Evolutionary conservation across 2,329 filamentous ascomycete species (phyloP), one percentile per base, ranked within the genome.

Genomic region (Stagonosporopsis cucurbitacearum): DNA sequence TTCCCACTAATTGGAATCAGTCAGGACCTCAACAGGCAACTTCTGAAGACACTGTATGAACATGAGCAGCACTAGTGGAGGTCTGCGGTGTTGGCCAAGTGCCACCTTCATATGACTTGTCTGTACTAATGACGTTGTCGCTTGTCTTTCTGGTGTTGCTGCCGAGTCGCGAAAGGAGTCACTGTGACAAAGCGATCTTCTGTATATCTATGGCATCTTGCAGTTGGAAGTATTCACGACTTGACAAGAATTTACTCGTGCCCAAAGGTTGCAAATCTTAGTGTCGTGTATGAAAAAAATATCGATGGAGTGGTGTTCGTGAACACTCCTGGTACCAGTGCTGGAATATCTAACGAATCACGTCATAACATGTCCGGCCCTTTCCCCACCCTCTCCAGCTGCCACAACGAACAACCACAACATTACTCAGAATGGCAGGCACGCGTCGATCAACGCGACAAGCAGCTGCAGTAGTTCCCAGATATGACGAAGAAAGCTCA

Each of bases 361-460:
- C 12, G 30, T 42, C 36, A 32, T 17, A 8, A 17, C 28, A 39
- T 25, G 20, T 30, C 7, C 13, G n/a, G 26, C 23, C n/a, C n/a
- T n/a, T 20, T 20, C 28, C 36, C 12, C 9, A 15, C 11, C 8
- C 12, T 13, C 20, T 9, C 3, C 17, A 37, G 3, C 25, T 28
- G 15, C 26, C 6, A 35, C 11, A 17, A 36, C 15, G 15, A 17
- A 36, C 23, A 13, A 36, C 19, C 22, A 37, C 32, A 28, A 48
- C 37, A 48, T 44, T 44, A 44, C 19, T 36, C 48, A 19, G 49
- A 43, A 74, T 73, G 72, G 62, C 66, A 2, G 63, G 54, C 32
- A 69, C 67, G 52, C 67, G 71, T 45, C 67, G 64, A 60, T 71
- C 68, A 4, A 66, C 69, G 63, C 70, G 71, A 51, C 61, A 64